Conservation (phyloP, 179 eudicot genomes). For the Amaranthus tricolor region DNA sequence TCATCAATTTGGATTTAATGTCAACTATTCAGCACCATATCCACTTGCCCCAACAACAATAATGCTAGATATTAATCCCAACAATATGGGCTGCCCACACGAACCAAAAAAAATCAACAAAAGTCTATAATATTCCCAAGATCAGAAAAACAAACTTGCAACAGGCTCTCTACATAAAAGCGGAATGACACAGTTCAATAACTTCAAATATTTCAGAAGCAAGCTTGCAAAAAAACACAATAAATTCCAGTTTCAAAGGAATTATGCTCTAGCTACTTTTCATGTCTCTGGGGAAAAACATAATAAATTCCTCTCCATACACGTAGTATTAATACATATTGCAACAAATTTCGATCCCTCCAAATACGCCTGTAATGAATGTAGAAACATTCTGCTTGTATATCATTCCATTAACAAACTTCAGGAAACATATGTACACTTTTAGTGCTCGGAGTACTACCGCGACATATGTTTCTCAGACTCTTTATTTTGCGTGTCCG, state of each 20-base stretch:
- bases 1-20: background rate
- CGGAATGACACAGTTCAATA: background rate
- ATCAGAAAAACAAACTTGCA: background rate
- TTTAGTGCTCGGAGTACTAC: too few relatives aligned
- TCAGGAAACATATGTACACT: too few relatives aligned
- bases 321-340: background rate
- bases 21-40: background rate
- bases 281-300: background rate
- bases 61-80: background rate
- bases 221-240: background rate
- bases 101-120: background rate
- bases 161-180: background rate
- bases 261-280: background rate
- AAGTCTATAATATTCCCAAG: background rate
- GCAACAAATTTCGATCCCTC: background rate
- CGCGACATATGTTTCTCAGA: too few relatives aligned
- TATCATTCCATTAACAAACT: background rate
- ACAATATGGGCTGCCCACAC: too few relatives aligned
- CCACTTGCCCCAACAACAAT: background rate
- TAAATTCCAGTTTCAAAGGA: background rate
- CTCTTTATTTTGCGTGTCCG: too few relatives aligned
- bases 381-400: background rate
- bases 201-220: background rate
- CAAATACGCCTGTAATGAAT: background rate
- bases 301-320: background rate